Evolutionary conservation across 768 basidiomycete genomes (phyloP), one percentile per base, ranked within the genome.

Genomic region (Agrocybe chaxingu): DNA sequence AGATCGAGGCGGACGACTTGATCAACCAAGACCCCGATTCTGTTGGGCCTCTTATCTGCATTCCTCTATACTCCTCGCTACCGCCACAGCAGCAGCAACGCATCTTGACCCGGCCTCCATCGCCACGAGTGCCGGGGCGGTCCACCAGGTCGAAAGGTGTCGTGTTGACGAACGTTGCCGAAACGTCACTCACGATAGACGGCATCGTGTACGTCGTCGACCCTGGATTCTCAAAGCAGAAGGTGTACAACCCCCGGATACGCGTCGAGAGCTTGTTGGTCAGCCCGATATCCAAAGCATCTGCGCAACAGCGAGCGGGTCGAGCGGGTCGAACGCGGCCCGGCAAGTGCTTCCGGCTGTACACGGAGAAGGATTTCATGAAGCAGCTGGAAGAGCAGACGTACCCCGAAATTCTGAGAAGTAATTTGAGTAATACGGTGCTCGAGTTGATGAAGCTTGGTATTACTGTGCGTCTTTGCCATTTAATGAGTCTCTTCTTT

Each of bases 201-300:
- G 96, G 96, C 16, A 98, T 99, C 60, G 95, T 99, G n/a, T 99
- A 98, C 60, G 96, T 98, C 50, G 94, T 98, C 41, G 96, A 98
- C 62, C 92, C 95, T 0, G 95, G 94, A 1, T 97, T 98, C 72
- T 94, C 89, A 32, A 96, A 99, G 70, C 96, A 98, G 70, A 98
- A 96, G 64, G 88, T 98, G 43, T 99, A 98, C 74, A 98, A 98
- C 66, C 97, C 96, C 0, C 81, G 96, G 30, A 97, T 98, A 52
- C 85, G 96, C 42, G 96, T 98, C 13, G 96, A 99, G 72, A 89
- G 87, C 53, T 73, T 99, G 47, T 72, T 98, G 12, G 95, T 98
- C 39, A 87, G 88, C 45, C 95, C 94, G 0, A 99, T 98, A 59
- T 96, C 92, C 29, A 98, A 98, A 67, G 97, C 94, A 1, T 92